Conservation (phyloP, 2,329 filamentous ascomycete species). For the Aspergillus arachidicola region DNA sequence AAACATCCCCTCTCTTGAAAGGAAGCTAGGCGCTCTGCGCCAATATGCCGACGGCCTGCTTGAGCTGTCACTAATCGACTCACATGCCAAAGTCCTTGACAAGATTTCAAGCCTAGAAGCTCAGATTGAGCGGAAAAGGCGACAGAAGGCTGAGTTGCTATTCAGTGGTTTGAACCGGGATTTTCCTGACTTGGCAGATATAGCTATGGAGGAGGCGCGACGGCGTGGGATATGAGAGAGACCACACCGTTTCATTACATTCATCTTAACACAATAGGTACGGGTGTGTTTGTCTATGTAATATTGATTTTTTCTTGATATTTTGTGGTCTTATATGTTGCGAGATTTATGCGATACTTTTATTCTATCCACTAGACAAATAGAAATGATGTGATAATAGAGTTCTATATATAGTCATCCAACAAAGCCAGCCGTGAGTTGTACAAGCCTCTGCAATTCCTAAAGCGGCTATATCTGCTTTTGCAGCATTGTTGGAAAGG, state of each 20-base stretch:
- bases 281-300: too few species aligned
- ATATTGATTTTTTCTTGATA: neutral
- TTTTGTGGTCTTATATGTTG: too few species aligned
- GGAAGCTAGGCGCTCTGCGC: constrained; percentile 22
- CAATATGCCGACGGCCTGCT: constrained; percentile 28
- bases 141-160: constrained; percentile 21
- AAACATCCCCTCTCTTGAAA: constrained; percentile 22
- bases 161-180: constrained; percentile 18
- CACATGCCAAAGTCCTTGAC: constrained; percentile 25
- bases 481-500: neutral
- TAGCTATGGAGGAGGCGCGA: constrained; percentile 24
- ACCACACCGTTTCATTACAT: neutral
- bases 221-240: constrained; percentile 16
- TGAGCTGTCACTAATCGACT: constrained; percentile 28
- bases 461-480: neutral
- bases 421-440: neutral
- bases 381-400: neutral
- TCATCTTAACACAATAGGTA: neutral
- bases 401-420: neutral
- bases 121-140: constrained; percentile 18
- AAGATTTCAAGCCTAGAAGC: constrained; percentile 23
- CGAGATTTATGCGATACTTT: neutral
- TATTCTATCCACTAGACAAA: neutral
- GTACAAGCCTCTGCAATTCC: neutral
- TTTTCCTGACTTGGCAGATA: constrained; percentile 23